Evolutionary conservation across 345 rosid genomes (phyloP).

Genomic region (Aethionema arabicum): DNA sequence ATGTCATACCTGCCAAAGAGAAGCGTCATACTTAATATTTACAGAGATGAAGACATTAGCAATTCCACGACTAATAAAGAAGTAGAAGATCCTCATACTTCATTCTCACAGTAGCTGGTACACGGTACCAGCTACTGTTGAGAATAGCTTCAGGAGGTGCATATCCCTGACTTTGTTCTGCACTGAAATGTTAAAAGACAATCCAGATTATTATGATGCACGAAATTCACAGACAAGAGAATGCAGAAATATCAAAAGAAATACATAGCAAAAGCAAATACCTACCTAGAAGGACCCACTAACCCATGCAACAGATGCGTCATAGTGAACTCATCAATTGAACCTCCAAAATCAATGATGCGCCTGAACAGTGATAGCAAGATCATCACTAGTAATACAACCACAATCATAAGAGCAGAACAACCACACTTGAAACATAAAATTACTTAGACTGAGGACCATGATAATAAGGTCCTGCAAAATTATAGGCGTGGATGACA

Average conservation of each 20-base stretch:
- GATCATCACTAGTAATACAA: constrained; percentile 19
- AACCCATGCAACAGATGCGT: constrained; percentile 79
- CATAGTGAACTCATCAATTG: constrained; percentile 78
- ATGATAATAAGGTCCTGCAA: constrained; percentile 3
- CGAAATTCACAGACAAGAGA: constrained; percentile 22
- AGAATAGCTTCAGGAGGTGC: constrained; percentile 87
- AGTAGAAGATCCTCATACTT: constrained; percentile 51
- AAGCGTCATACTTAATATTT: constrained; percentile 7
- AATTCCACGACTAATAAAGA: constrained; percentile 5
- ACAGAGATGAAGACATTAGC: not conserved
- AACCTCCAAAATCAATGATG: constrained; percentile 95
- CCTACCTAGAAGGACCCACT: constrained; percentile 85
- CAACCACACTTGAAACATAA: constrained; percentile 2
- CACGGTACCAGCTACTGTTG: constrained; percentile 79
- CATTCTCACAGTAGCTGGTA: constrained; percentile 46
- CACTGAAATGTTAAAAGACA: constrained; percentile 43
- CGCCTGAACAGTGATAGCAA: constrained; percentile 54
- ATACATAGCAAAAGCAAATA: constrained; percentile 19
- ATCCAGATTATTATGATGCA: constrained; percentile 16
- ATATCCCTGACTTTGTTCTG: constrained; percentile 86
- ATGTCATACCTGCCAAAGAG: constrained; percentile 66
- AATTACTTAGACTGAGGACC: constrained; percentile 3
- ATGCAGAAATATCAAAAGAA: constrained; percentile 4
- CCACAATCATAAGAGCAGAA: not conserved
- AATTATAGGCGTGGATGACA: constrained; percentile 13